Evolutionary conservation across 1,284 basidiomycete species (phyloP).

Genomic region (Cutaneotrichosporon arboriforme): DNA sequence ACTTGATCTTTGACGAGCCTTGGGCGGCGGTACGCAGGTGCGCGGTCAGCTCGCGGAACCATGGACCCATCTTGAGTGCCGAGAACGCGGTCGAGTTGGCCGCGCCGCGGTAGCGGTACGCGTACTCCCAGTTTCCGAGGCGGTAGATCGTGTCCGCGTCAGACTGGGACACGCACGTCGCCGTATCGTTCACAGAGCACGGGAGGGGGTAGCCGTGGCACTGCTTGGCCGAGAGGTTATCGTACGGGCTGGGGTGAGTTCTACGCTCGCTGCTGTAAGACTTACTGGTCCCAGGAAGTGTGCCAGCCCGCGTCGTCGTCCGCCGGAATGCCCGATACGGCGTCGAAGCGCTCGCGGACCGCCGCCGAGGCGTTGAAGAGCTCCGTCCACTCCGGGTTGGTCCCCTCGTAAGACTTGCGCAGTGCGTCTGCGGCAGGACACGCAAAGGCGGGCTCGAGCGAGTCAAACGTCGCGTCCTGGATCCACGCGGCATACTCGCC

Average conservation of each 20-base stretch:
- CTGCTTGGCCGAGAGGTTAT: conserved; percentile 40
- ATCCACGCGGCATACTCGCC: conserved; percentile 24
- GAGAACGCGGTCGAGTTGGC: conserved; percentile 24
- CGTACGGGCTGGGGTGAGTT: conserved; percentile 28
- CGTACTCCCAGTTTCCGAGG: conserved; percentile 38
- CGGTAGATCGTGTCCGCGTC: conserved; percentile 37
- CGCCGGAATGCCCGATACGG: conserved; percentile 26
- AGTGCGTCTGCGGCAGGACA: conserved; percentile 19
- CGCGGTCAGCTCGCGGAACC: conserved; percentile 28
- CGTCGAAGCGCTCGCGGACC: conserved; percentile 26
- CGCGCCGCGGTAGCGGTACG: conserved; percentile 30
- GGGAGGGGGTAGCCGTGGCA: conserved; percentile 34
- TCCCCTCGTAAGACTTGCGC: conserved; percentile 11
- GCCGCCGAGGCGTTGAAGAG: conserved; percentile 24
- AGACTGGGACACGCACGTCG: conserved; percentile 25
- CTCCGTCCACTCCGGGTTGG: conserved; percentile 22
- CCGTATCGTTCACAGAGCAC: conserved; percentile 29
- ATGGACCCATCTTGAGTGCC: conserved; percentile 33
- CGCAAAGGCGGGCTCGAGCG: conserved; percentile 30
- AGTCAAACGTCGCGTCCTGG: conserved; percentile 29
- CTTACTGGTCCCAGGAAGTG: conserved; percentile 36
- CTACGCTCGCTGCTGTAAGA: too few relatives aligned
- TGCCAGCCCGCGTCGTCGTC: conserved; percentile 32
- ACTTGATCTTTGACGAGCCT: conserved; percentile 21
- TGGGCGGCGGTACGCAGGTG: conserved; percentile 24